These are phyloP conservation scores for Aphanocladium album DNA, from an alignment of 2,329 filamentous ascomycete genomes.

Conservation along the genomic window DNA sequence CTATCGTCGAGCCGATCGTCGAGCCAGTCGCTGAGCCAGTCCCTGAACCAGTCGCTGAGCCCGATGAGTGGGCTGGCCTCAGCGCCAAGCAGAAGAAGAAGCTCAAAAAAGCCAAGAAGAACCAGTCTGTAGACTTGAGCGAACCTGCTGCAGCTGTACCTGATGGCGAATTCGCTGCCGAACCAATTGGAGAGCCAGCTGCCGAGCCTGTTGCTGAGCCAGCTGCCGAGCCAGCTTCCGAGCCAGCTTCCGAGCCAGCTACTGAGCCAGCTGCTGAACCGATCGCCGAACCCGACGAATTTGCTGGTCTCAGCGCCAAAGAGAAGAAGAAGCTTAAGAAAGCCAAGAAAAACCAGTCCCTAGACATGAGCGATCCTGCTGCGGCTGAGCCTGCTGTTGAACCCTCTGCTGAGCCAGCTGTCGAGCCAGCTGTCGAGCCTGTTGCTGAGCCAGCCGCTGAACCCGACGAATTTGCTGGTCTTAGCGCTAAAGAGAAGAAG, in stretches of 20 bases:
- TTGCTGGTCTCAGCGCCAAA: slow-evolving; percentile 15
- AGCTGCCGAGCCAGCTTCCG: neutral
- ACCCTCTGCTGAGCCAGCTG: neutral
- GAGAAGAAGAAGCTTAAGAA: slow-evolving; percentile 24
- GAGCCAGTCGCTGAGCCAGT: too few relatives aligned
- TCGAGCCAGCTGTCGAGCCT: neutral
- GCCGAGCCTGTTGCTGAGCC: neutral
- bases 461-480: slow-evolving; percentile 2
- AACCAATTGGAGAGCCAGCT: neutral
- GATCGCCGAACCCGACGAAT: neutral
- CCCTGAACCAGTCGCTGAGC: neutral
- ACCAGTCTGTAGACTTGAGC: slow-evolving; percentile 6
- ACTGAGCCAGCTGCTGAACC: neutral
- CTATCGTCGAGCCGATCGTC: too few relatives aligned
- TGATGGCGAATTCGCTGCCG: neutral
- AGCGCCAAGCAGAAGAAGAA: slow-evolving; percentile 23
- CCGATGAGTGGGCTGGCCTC: slow-evolving; percentile 10
- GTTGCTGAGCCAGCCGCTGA: neutral
- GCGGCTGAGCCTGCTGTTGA: neutral
- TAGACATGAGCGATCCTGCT: neutral
- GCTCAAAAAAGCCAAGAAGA: slow-evolving; percentile 21
- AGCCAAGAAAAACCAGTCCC: slow-evolving; percentile 17
- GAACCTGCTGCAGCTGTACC: neutral
- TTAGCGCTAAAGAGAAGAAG: slow-evolving; percentile 21
- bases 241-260: neutral